Conservation (phyloP, 1,284 basidiomycete species). For the Puccinia triticina region DNA sequence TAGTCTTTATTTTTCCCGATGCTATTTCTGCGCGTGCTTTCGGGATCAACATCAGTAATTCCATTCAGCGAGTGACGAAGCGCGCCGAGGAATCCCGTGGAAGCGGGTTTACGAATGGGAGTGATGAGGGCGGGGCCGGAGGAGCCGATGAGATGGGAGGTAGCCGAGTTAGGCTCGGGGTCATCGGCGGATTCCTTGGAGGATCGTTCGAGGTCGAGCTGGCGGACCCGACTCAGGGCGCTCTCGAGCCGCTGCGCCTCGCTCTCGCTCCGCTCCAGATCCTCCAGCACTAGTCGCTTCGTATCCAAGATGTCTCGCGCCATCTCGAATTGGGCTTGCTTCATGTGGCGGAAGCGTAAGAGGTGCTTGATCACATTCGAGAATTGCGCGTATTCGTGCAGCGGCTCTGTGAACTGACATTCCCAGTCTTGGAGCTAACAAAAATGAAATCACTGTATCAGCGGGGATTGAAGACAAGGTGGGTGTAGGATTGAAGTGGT, state of each 20-base stretch:
- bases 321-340: constrained; percentile 96
- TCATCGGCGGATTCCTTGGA: constrained; percentile 13
- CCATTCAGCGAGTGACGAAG: constrained; percentile 92
- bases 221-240: constrained; percentile 67
- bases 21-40: constrained; percentile 85
- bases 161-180: constrained; percentile 13
- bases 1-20: constrained; percentile 92
- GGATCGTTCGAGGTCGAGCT: constrained; percentile 53
- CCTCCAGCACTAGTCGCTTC: constrained; percentile 83
- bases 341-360: constrained; percentile 92
- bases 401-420: constrained; percentile 88
- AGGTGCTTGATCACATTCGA: constrained; percentile 90
- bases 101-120: constrained; percentile 51
- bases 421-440: constrained; percentile 83
- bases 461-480: not conserved
- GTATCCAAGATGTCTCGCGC: constrained; percentile 86
- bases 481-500: not conserved
- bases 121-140: constrained; percentile 49
- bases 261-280: constrained; percentile 86
- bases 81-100: constrained; percentile 78
- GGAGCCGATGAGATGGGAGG: constrained; percentile 48
- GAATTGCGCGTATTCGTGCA: constrained; percentile 95
- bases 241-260: constrained; percentile 87
- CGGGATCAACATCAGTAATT: constrained; percentile 98
- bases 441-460: not conserved